Evolutionary conservation across 306 rosid genomes (phyloP), one percentile per base, ranked within the genome.

Genomic region (Hylodesmum podocarpum): DNA sequence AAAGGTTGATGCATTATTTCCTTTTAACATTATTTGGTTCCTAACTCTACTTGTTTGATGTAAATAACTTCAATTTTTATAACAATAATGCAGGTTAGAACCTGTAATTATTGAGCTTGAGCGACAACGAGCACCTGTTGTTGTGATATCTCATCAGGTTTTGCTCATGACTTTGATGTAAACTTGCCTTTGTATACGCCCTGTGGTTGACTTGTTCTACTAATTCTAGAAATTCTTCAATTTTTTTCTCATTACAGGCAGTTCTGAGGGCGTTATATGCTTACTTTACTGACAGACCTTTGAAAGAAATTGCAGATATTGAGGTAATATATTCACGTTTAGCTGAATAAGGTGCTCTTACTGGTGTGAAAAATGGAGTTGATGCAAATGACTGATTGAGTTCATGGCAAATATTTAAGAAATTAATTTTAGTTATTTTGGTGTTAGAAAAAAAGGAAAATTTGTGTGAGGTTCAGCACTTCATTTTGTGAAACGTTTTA

Each of bases 41-140:
- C 41, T 51, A 33, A 25, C 28, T 21, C 66, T 39, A 76, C 73
- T 46, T 44, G 43, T 28, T 62, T 46, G n/a, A 44, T 68, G 31
- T 43, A 22, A 69, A 14, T 39, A 41, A 70, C 77, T 74, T 29
- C 0, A 12, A 12, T 46, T 53, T 70, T n/a, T n/a, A n/a, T 28
- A 4, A 28, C 34, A 44, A 81, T 36, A 59, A 43, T 85, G 83
- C 94, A 95, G 99, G 92, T 88, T 95, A 54, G 99, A 95, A 87
- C 99, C 99, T 43, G 99, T 95, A 58, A 95, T 95, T 73, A 89
- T 95, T 58, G 99, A 92, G 89, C 99, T 95, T 31, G 99, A 95
- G 85, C 86, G 99, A 65, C 99, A 95, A 67, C 84, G 97, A 54
- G 92, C 96, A 28, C 99, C 99, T 43, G 99, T 95, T 68, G 99